A percentile compares a stretch with the other conserved stretches of the same genome.
phyloP scores from a whole-genome alignment of 1,284 basidiomycete species.

The Wallemia ichthyophaga region DNA sequence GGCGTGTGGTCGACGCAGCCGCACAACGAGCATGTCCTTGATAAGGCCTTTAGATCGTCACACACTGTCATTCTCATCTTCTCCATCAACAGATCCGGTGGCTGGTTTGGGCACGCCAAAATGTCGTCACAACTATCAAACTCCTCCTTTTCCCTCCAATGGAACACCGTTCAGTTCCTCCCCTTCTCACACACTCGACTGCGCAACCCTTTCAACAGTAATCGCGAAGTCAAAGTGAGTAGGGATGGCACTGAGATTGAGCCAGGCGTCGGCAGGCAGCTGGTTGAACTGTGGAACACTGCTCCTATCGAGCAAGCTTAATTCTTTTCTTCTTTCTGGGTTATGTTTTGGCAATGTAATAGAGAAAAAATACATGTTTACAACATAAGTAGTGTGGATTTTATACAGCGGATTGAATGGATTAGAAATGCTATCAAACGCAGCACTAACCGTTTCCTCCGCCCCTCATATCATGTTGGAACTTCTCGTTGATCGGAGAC shows the following conservation, averaged over 20 bases:
- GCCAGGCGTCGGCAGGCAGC: background rate
- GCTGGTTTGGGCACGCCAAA: constrained; percentile 4
- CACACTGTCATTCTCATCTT: constrained; percentile 5
- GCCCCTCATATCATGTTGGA: background rate
- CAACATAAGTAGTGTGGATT: too few relatives aligned
- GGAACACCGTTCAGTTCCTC: constrained; percentile 1
- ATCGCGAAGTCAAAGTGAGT: constrained; percentile 12
- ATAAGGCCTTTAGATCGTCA: constrained; percentile 6
- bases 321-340: too few relatives aligned
- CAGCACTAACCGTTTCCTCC: too few relatives aligned
- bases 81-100: constrained; percentile 6
- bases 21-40: constrained; percentile 6
- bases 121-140: background rate
- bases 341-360: too few relatives aligned
- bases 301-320: background rate
- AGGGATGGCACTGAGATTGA: constrained; percentile 7
- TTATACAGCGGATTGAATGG: too few relatives aligned
- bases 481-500: background rate
- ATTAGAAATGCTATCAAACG: background rate
- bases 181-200: constrained; percentile 8
- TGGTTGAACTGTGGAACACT: background rate
- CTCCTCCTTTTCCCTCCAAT: background rate
- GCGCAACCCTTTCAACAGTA: constrained; percentile 10
- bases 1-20: constrained; percentile 5
- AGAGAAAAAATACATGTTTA: too few relatives aligned